These are phyloP conservation scores for Pyrenochaeta sp. DNA, from an alignment of 2,329 filamentous ascomycete genomes.

Conservation along the genomic window DNA sequence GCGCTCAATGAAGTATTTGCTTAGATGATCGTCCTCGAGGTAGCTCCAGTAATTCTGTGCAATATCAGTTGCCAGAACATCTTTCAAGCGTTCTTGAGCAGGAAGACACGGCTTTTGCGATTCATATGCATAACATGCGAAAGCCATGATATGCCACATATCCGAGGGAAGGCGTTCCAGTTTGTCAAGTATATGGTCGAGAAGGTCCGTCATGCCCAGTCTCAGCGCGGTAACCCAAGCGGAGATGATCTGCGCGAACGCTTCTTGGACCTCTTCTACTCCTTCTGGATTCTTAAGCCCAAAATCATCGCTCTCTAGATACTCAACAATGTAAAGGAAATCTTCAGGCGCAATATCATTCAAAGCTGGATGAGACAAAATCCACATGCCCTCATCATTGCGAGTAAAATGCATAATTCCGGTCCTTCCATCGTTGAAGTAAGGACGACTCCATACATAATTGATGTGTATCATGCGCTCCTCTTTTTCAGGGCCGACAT, in stretches of 20 bases:
- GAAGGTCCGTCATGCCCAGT: conserved; percentile 35
- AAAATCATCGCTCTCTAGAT: conserved; percentile 30
- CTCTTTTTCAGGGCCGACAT: conserved; percentile 24
- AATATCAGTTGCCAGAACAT: conserved; percentile 22
- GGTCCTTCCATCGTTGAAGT: conserved; percentile 19
- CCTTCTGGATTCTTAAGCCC: conserved; percentile 20
- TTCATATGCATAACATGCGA: conserved; percentile 27
- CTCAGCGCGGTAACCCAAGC: conserved; percentile 33
- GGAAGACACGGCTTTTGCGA: neutral
- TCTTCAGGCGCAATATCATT: conserved; percentile 20
- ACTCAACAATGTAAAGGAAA: conserved; percentile 40
- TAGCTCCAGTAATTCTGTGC: conserved; percentile 29
- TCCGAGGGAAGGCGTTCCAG: conserved; percentile 13
- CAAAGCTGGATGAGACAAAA: conserved; percentile 26
- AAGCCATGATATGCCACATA: conserved; percentile 15
- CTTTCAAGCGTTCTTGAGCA: conserved; percentile 22
- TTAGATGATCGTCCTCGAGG: conserved; percentile 14
- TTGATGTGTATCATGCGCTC: conserved; percentile 16
- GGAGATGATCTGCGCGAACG: conserved; percentile 25
- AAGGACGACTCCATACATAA: conserved; percentile 20
- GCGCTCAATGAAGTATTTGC: conserved; percentile 8
- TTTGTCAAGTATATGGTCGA: conserved; percentile 36
- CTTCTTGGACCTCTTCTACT: conserved; percentile 16
- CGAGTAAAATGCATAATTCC: conserved; percentile 17
- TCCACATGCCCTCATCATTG: conserved; percentile 22